Percentiles rank a stretch among this genome's conserved stretches.
phyloP scores from a whole-genome alignment of 2,329 filamentous ascomycete genomes.

The Sclerotinia sclerotiorum region DNA sequence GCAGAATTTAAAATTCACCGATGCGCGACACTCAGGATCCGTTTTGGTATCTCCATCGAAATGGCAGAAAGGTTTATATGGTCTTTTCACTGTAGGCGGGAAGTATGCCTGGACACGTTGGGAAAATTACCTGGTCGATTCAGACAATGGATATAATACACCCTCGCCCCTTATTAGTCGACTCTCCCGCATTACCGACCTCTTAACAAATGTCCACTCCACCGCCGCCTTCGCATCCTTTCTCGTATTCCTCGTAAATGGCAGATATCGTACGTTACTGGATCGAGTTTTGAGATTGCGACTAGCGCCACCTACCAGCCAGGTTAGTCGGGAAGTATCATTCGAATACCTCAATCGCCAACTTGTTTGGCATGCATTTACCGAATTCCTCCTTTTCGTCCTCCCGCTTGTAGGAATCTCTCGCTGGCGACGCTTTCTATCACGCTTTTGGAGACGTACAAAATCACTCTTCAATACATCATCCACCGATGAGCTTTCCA shows the following conservation, averaged over 20 bases:
- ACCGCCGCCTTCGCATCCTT: constrained; percentile 82
- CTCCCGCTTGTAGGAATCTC: constrained; percentile 95
- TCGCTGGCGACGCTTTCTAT: constrained; percentile 88
- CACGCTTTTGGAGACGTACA: constrained; percentile 79
- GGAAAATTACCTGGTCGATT: constrained; percentile 80
- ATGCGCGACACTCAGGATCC: constrained; percentile 67
- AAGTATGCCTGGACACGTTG: constrained; percentile 89
- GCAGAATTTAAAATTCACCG: constrained; percentile 87
- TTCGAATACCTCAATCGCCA: constrained; percentile 98
- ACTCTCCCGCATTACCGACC: constrained; percentile 68
- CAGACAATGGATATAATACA: constrained; percentile 72
- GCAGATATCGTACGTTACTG: constrained; percentile 84
- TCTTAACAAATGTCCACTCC: constrained; percentile 72
- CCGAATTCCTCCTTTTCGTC: constrained; percentile 95
- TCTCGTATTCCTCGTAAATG: constrained; percentile 85
- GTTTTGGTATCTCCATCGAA: constrained; percentile 69
- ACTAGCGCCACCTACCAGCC: constrained; percentile 78
- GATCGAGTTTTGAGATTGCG: constrained; percentile 83
- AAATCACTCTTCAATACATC: constrained; percentile 47
- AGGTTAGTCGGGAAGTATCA: constrained; percentile 86
- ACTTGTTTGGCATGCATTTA: constrained; percentile 99
- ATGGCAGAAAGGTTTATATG: constrained; percentile 83
- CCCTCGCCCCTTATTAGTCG: constrained; percentile 51
- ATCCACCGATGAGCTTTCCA: constrained; percentile 43
- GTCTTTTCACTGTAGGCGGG: constrained; percentile 80